These are phyloP conservation scores for Phylloporus sp. DNA, from an alignment of 768 basidiomycete genomes.

Conservation along the genomic window DNA sequence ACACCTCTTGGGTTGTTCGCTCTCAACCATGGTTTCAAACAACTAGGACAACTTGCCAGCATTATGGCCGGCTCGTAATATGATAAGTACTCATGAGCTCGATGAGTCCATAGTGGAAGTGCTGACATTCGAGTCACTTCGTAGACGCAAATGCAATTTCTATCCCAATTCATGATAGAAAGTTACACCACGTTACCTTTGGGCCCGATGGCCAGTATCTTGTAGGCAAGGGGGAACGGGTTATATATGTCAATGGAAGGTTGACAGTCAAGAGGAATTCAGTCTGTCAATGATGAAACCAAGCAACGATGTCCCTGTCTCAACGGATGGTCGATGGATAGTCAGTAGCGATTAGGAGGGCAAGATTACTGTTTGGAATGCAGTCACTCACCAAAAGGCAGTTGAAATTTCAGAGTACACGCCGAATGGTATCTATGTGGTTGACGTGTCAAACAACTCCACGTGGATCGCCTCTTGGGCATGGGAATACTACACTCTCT, in stretches of 20 bases:
- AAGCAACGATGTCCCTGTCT: background rate
- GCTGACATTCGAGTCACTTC: no score
- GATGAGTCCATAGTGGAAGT: no score
- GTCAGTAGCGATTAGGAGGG: background rate
- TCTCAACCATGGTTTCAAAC: no score
- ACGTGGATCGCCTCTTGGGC: background rate
- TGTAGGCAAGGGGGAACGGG: background rate
- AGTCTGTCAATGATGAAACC: background rate
- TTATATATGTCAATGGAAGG: background rate
- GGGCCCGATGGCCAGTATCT: background rate
- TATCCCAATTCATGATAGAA: no score
- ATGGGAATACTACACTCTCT: background rate
- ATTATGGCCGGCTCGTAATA: no score
- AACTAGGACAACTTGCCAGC: no score
- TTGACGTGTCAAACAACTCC: background rate
- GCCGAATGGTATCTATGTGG: background rate
- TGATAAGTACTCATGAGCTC: no score
- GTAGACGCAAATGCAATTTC: no score
- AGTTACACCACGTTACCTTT: no score
- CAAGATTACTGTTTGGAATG: background rate
- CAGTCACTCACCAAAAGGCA: background rate
- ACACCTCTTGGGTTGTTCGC: no score
- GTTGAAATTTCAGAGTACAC: background rate
- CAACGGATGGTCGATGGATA: constrained; percentile 1
- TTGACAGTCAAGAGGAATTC: background rate